Evolutionary conservation across 2,329 filamentous ascomycete species (phyloP), one percentile per base, ranked within the genome.

Genomic region (Penicillium sp.): DNA sequence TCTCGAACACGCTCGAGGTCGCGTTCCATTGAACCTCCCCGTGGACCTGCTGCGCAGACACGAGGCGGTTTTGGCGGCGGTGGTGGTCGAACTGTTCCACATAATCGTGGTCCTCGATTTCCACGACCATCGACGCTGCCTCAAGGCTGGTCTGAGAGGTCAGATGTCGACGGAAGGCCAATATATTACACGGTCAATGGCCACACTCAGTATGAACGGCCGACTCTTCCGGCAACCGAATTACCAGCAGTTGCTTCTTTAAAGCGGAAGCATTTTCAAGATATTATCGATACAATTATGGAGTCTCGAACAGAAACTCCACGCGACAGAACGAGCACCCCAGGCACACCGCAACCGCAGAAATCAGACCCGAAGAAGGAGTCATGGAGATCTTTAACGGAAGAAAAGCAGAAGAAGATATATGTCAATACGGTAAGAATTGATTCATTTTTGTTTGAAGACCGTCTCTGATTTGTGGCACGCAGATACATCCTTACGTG

Each of bases 361-460:
- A 82, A 81, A 1, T 73, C 77, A 4, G 79, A 80, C 47, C 82
- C 87, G 26, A 73, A 74, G 33, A 70, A 71, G 21, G 78, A 79
- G 45, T 79, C 80, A 48, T 79, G 79, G 63, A 80, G 77, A 66
- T 79, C 74, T 52, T 76, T 77, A 58, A 71, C 74, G 55, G 71
- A 79, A 63, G 92, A 97, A 62, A 97, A 97, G 74, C 90, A 94
- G 74, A 95, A 91, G 83, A 96, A 91, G 77, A 81, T 96, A 2
- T 97, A 97, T 66, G 92, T 97, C 72, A 92, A 92, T 68, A 96
- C 91, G 52, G 91, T 95, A 80, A 71, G 89, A 26, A 14, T 33
- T 1, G 11, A 24, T 6, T 35, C 7, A 11, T 23, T 40, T 8
- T n/a, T 24, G 23, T 30, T 26, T 14, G 7, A 18, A 7, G 16